Base-by-base conservation (phyloP, 495 filamentous ascomycete genomes). In the Neurospora tetrasperma region DNA sequence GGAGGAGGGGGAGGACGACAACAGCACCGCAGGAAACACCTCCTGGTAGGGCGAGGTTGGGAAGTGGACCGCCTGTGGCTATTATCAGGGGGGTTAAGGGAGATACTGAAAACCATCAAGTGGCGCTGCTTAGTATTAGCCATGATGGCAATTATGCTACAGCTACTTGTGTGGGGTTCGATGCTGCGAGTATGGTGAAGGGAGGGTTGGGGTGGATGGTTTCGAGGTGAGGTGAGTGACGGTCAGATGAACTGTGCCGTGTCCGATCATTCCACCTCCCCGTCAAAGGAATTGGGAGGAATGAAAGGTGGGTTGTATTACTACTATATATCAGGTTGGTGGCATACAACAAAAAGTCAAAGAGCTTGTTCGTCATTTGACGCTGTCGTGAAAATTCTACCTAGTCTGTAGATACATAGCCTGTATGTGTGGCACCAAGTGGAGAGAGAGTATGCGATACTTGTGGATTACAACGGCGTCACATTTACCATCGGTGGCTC, bases 61-160 rank as follows among this genome's bases (percentile, higher is more conserved):
- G 14, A 4, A 31, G 42, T 18, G 70, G 74, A 18, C 76, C 76
- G 14, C 80, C 80, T 0, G 59, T 81, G 5, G 80, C 76, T n/a
- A 12, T 81, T 11, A 77, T 82, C 20, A 75, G 54, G 12, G 54
- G 54, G 1, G 31, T 31, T 12, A 27, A 23, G 43, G 8, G 43
- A 46, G 43, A 46, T n/a, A 0, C 42, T 20, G 69, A 40, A 0
- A 2, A 38, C 5, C 69, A 76, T 14, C 75, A 76, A 70, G 70
- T 75, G 69, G 81, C 75, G 18, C 70, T 69, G 54, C 44, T 84
- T 3, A 84, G 81, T 46, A 84, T 84, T 43, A 80, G 78, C 39
- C 82, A 84, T 54, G 82, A 84, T 54, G 77, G 76, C 5, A 77
- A 79, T 3, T 84, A 80, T 66, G 79, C 82, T 2, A 76, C 77